These are phyloP conservation scores for Penicillium canariense DNA, from an alignment of 495 filamentous ascomycete species.

Conservation along the genomic window DNA sequence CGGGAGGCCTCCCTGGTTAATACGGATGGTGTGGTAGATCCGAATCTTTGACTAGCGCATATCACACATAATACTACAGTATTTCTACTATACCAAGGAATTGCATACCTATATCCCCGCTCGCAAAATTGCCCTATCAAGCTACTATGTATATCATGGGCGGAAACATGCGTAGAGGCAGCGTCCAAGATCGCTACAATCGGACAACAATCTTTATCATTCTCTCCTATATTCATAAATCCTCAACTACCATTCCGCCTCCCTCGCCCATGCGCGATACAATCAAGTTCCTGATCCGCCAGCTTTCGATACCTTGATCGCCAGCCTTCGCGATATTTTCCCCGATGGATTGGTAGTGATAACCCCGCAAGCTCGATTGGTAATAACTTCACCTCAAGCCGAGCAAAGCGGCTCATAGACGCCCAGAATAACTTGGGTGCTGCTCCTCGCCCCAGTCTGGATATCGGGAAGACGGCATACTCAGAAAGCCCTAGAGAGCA, in stretches of 20 bases:
- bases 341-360: constrained; percentile 28
- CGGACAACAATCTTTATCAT: constrained; percentile 20
- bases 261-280: constrained; percentile 31
- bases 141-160: constrained; percentile 16
- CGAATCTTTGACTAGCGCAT: constrained; percentile 27
- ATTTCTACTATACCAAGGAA: constrained; percentile 24
- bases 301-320: constrained; percentile 27
- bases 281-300: constrained; percentile 19
- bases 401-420: constrained; percentile 29
- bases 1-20: constrained; percentile 13
- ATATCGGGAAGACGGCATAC: constrained; percentile 37
- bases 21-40: constrained; percentile 23
- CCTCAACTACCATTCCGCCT: constrained; percentile 28
- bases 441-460: constrained; percentile 18
- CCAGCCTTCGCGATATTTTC: constrained; percentile 31
- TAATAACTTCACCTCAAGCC: constrained; percentile 33
- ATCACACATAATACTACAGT: constrained; percentile 27
- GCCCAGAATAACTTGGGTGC: constrained; percentile 24
- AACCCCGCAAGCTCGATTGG: constrained; percentile 1
- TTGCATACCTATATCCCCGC: constrained; percentile 22
- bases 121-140: constrained; percentile 18
- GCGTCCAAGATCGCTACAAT: constrained; percentile 23
- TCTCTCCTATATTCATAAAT: constrained; percentile 19
- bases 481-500: constrained; percentile 25
- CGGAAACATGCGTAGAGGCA: constrained; percentile 24